Evolutionary conservation across 306 rosid genomes (phyloP), one percentile per base, ranked within the genome.

Genomic region (Prinsepia uniflora): DNA sequence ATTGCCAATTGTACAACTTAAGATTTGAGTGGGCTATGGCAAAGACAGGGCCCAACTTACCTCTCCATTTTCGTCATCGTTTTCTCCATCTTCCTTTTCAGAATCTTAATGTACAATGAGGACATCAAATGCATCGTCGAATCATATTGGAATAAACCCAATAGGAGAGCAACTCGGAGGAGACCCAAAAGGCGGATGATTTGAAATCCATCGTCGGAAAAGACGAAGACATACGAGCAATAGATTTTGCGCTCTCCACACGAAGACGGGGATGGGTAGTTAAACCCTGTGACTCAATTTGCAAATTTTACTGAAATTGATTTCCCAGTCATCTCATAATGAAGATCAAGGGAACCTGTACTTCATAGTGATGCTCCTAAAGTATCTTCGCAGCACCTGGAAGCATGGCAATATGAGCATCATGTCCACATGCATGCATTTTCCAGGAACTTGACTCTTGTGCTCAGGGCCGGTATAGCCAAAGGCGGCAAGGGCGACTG

Each of bases 31-130:
- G 30, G 30, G 30, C 30, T 24, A 24, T 24, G 2, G 30, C 30
- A 24, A 2, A 24, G 1, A 24, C 30, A 24, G 30, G 2, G 30
- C 30, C 30, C 30, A 1, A 24, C 30, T 24, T 24, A 77, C 46
- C 77, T 89, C 52, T 78, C 96, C 10, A 79, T 94, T 8, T 78
- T 89, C 62, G 86, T 83, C 0, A 83, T 91, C 0, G 88, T n/a
- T n/a, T n/a, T 83, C 80, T 77, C 94, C 22, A 47, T 87, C 2
- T 87, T 94, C 70, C 84, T 94, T 53, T 80, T 94, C n/a, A 97
- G 95, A 10, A 71, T 83, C 18, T 91, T 94, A 85, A 90, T 94
- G 84, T 91, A 89, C 82, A 87, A 81, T 10, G 95, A 90, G 67
- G 96, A 89, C 47, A 84, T 90, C 0, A 94, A 84, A 64, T 89